These are phyloP conservation scores for Calonectria ilicicola DNA, from an alignment of 2,329 filamentous ascomycete genomes.

Conservation along the genomic window DNA sequence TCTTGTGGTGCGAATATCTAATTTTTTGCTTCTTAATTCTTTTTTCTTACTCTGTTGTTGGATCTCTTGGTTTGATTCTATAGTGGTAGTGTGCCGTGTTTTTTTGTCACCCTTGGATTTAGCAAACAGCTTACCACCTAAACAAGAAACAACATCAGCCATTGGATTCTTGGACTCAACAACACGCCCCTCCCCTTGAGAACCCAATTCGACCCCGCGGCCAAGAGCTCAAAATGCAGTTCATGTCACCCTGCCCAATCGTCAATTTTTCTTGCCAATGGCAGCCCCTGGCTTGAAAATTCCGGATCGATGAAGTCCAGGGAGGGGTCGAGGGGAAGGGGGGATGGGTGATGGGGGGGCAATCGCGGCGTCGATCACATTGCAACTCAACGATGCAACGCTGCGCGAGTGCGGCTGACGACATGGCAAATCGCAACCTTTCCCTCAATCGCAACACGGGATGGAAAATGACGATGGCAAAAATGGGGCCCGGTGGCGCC, in stretches of 20 bases:
- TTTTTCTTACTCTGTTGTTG: too few species aligned
- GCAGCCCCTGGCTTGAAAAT: not conserved
- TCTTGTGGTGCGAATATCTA: too few species aligned
- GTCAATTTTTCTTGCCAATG: slow-evolving; percentile 1
- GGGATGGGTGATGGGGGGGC: not conserved
- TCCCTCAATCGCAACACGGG: not conserved
- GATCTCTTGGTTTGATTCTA: too few species aligned
- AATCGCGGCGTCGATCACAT: slow-evolving; percentile 39
- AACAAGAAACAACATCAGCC: not conserved
- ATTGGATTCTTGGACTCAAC: not conserved
- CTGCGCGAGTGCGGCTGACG: slow-evolving; percentile 34
- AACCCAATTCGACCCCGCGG: slow-evolving; percentile 21
- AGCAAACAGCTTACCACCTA: not conserved
- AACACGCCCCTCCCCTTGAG: not conserved
- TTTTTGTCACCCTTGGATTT: too few species aligned
- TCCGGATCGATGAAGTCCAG: not conserved
- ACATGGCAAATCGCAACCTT: slow-evolving; percentile 19
- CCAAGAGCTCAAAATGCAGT: slow-evolving; percentile 1
- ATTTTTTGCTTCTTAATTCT: too few species aligned
- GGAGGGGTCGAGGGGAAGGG: not conserved
- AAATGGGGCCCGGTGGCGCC: slow-evolving; percentile 12
- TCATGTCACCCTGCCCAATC: slow-evolving; percentile 19
- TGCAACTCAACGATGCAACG: slow-evolving; percentile 38
- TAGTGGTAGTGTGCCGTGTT: too few species aligned
- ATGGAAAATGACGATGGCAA: slow-evolving; percentile 6